Evolutionary conservation across 306 rosid genomes (phyloP).

Genomic region (Cucumis melo): DNA sequence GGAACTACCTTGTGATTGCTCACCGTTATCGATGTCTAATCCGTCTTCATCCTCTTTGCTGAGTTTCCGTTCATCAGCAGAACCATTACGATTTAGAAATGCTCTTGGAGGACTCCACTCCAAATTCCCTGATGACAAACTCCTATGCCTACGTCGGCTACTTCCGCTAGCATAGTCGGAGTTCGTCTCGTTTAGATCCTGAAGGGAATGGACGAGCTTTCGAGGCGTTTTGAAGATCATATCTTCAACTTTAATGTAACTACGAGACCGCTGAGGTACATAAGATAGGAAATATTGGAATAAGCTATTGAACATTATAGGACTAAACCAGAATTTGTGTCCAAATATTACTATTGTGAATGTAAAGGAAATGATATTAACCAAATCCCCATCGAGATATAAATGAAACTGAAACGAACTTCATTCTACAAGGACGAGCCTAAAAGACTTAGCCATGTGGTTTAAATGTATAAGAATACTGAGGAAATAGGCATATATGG

Average conservation of each 20-base stretch:
- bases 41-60: conserved; percentile 24
- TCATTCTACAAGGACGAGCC: not conserved
- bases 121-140: conserved; percentile 36
- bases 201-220: conserved; percentile 68
- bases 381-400: too few species aligned
- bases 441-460: not conserved
- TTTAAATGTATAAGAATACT: not conserved
- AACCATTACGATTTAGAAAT: conserved; percentile 21
- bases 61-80: conserved; percentile 10
- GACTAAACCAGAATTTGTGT: not conserved
- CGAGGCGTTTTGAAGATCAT: conserved; percentile 54
- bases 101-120: conserved; percentile 44
- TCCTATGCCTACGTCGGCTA: conserved; percentile 22
- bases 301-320: not conserved
- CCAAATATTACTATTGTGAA: not conserved
- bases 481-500: not conserved
- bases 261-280: conserved; percentile 40
- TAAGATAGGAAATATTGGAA: conserved; percentile 1
- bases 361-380: not conserved
- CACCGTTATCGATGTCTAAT: conserved; percentile 16
- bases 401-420: not conserved
- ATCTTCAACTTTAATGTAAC: conserved; percentile 25
- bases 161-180: conserved; percentile 31
- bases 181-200: conserved; percentile 30
- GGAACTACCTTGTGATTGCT: conserved; percentile 27